Conservation (phyloP, 768 basidiomycete species). For the Suillus weaverae region DNA sequence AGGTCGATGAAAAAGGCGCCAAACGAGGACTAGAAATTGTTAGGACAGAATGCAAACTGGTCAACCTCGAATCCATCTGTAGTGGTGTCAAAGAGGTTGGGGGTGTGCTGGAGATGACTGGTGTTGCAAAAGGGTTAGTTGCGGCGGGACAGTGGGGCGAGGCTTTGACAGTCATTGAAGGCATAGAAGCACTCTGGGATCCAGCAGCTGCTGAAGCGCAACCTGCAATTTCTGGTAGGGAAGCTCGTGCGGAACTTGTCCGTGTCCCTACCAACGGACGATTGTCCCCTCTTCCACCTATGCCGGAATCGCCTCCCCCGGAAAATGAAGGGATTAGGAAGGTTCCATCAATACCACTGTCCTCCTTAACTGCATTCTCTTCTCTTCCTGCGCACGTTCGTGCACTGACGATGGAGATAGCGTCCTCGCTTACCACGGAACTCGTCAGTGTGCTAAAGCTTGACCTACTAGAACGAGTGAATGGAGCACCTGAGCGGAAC, state of each 20-base stretch:
- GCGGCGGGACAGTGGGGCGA: conserved; percentile 85
- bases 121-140: conserved; percentile 72
- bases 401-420: conserved; percentile 73
- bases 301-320: conserved; percentile 31
- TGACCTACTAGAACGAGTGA: conserved; percentile 61
- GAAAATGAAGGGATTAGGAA: conserved; percentile 27
- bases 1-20: conserved; percentile 77
- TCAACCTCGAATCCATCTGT: conserved; percentile 57
- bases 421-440: conserved; percentile 73
- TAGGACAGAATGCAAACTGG: conserved; percentile 58
- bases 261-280: conserved; percentile 19
- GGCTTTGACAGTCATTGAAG: conserved; percentile 74
- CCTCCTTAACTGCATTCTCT: conserved; percentile 69
- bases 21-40: conserved; percentile 79
- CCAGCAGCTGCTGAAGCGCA: conserved; percentile 10
- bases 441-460: conserved; percentile 67
- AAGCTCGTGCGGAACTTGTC: conserved; percentile 9
- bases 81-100: conserved; percentile 64
- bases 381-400: conserved; percentile 73
- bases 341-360: conserved; percentile 52
- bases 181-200: conserved; percentile 61
- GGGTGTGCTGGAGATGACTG: conserved; percentile 76
- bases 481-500: conserved; percentile 17
- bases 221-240: conserved; percentile 7
- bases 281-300: conserved; percentile 35